A percentile compares a stretch with the other conserved stretches of the same genome.
phyloP scores from a whole-genome alignment of 441 rosid species.

The Populus hybrid region DNA sequence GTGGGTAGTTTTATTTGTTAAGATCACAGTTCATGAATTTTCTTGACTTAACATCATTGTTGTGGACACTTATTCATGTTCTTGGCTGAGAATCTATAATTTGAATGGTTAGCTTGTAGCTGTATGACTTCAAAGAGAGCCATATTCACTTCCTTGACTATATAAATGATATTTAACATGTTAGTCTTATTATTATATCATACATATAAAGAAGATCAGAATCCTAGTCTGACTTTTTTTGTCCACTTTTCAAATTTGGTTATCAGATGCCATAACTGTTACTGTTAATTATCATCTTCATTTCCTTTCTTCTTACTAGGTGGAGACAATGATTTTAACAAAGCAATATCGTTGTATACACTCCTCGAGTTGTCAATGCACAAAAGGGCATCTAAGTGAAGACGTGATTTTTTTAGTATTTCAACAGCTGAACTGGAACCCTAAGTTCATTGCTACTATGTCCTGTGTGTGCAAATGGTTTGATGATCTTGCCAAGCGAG shows the following conservation, averaged over 20 bases:
- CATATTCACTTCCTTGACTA: not conserved
- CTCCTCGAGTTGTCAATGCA: slow-evolving; percentile 91
- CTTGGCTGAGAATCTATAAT: not conserved
- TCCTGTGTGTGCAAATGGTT: too few species aligned
- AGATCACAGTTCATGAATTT: not conserved
- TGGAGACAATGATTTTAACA: slow-evolving; percentile 56
- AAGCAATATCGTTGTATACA: slow-evolving; percentile 95
- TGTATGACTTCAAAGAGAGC: too few species aligned
- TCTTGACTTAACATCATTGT: not conserved
- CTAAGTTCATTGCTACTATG: too few species aligned
- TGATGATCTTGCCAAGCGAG: too few species aligned
- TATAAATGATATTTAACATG: not conserved
- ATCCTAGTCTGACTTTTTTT: too few species aligned
- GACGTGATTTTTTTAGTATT: too few species aligned
- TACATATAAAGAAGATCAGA: not conserved
- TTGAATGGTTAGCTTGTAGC: not conserved
- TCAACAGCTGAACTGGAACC: too few species aligned
- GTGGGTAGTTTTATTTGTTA: not conserved
- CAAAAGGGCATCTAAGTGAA: slow-evolving; percentile 87
- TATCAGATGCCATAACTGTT: not conserved
- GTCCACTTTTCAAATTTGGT: too few species aligned
- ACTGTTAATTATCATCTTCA: slow-evolving; percentile 1
- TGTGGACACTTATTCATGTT: not conserved
- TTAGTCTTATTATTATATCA: not conserved
- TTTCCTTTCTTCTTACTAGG: slow-evolving; percentile 21